Conservation (phyloP, 768 basidiomycete genomes). For the Cystofilobasidium macerans region DNA sequence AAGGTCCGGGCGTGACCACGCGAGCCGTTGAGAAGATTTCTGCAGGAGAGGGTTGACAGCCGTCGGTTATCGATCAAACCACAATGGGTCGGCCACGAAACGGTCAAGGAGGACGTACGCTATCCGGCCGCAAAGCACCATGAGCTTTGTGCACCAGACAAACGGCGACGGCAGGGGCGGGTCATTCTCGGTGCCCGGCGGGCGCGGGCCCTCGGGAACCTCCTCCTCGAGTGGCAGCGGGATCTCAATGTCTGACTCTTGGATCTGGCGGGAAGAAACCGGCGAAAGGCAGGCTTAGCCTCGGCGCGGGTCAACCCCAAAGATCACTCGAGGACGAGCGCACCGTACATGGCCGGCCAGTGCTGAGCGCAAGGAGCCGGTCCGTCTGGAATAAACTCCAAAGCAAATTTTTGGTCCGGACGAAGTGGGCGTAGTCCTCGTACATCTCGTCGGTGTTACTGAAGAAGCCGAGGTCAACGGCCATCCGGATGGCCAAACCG, state of each 20-base stretch:
- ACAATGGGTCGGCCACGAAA: too few species aligned
- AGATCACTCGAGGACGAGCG: too few species aligned
- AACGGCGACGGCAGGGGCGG: conserved; percentile 31
- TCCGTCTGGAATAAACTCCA: conserved; percentile 36
- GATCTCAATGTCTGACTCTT: conserved; percentile 36
- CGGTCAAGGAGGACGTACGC: conserved; percentile 27
- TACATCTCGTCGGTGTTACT: conserved; percentile 32
- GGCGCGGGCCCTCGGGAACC: conserved; percentile 34
- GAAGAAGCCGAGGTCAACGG: conserved; percentile 34
- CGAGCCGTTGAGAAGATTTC: conserved; percentile 31
- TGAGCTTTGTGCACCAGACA: conserved; percentile 34
- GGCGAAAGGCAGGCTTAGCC: conserved; percentile 22
- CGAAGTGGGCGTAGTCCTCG: conserved; percentile 34
- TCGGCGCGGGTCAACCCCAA: too few species aligned
- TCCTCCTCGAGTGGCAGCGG: conserved; percentile 35
- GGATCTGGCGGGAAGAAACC: conserved; percentile 26
- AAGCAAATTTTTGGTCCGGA: conserved; percentile 33
- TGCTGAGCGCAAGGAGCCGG: conserved; percentile 33
- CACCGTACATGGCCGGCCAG: conserved; percentile 25
- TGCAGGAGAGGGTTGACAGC: not conserved
- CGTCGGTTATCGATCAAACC: too few species aligned
- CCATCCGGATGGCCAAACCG: conserved; percentile 36
- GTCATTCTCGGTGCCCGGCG: conserved; percentile 23
- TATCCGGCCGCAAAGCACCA: conserved; percentile 37
- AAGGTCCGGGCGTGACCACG: conserved; percentile 33